A percentile compares a stretch with the other conserved stretches of the same genome.
phyloP scores from a whole-genome alignment of 441 rosid species.

The Codiaeum variegatum region DNA sequence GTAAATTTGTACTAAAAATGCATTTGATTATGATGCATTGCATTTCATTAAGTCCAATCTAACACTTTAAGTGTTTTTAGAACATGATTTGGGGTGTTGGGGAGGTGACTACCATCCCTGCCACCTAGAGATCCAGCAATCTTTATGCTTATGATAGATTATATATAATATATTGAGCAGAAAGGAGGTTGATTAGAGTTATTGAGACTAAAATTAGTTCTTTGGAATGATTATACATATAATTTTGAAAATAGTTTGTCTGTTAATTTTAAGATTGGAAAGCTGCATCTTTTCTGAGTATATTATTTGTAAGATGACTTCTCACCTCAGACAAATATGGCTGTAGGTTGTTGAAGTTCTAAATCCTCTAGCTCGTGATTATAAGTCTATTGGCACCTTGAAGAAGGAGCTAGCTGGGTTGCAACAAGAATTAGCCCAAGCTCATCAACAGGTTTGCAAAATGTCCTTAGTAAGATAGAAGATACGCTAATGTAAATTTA shows the following conservation, averaged over 20 bases:
- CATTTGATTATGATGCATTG: too few relatives aligned
- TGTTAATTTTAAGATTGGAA: background rate
- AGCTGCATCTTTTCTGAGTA: background rate
- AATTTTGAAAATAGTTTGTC: background rate
- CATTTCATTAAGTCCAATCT: too few relatives aligned
- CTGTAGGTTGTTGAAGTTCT: slow-evolving; percentile 85
- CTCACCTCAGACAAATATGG: slow-evolving; percentile 22
- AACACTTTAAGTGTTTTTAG: too few relatives aligned
- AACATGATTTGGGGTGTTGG: too few relatives aligned
- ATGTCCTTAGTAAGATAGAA: background rate
- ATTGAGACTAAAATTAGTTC: background rate
- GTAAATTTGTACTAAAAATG: too few relatives aligned
- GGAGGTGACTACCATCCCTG: too few relatives aligned
- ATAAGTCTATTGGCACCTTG: slow-evolving; percentile 82
- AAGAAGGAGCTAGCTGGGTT: slow-evolving; percentile 84
- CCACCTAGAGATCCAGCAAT: too few relatives aligned
- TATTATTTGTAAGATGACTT: background rate
- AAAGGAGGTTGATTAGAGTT: background rate
- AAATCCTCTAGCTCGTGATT: slow-evolving; percentile 91
- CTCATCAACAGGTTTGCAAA: slow-evolving; percentile 68
- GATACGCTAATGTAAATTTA: background rate
- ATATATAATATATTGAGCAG: background rate
- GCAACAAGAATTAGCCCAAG: slow-evolving; percentile 76
- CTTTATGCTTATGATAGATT: background rate
- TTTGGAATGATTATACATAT: background rate